Percentiles rank a stretch among this genome's conserved stretches.
Evolutionary conservation across 1,284 basidiomycete genomes (phyloP).

Genomic region (Microbotryum violaceum): DNA sequence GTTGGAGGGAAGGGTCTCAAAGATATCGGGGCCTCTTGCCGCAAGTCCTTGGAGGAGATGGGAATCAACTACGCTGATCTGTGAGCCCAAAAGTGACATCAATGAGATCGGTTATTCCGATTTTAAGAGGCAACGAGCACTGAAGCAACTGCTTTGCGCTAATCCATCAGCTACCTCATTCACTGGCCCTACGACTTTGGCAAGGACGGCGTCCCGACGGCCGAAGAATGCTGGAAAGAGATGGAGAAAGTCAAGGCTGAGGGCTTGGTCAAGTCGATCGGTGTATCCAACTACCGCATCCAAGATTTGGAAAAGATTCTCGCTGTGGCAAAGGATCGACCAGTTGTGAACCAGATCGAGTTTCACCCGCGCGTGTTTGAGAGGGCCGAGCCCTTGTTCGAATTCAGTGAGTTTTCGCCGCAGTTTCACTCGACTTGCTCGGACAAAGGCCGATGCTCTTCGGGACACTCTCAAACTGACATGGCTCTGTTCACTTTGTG

Average conservation of each 20-base stretch:
- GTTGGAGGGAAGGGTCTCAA: conserved; percentile 16
- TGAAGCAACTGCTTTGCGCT: too few relatives aligned
- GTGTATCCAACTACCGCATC: conserved; percentile 72
- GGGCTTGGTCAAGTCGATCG: conserved; percentile 56
- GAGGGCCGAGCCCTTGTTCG: conserved; percentile 51
- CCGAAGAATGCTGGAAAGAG: conserved; percentile 52
- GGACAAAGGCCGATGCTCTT: too few relatives aligned
- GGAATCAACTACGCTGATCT: conserved; percentile 57
- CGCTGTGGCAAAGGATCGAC: conserved; percentile 41
- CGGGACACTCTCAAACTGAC: too few relatives aligned
- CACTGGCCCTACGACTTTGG: conserved; percentile 50
- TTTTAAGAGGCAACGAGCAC: too few relatives aligned
- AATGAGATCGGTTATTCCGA: too few relatives aligned
- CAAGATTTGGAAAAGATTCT: conserved; percentile 59
- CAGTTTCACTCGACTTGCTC: too few relatives aligned
- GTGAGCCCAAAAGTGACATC: conserved; percentile 30
- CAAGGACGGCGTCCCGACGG: conserved; percentile 32
- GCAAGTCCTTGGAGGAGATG: conserved; percentile 43
- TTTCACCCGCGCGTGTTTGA: conserved; percentile 70
- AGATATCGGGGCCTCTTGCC: conserved; percentile 12
- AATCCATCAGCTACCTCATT: conserved; percentile 53
- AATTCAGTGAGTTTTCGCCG: conserved; percentile 44
- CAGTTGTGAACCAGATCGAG: conserved; percentile 73
- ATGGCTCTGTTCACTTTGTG: not conserved
- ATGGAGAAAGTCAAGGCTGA: conserved; percentile 52